Evolutionary conservation across 2,329 filamentous ascomycete species (phyloP), one percentile per base, ranked within the genome.

Genomic region (Colletotrichum destructivum): DNA sequence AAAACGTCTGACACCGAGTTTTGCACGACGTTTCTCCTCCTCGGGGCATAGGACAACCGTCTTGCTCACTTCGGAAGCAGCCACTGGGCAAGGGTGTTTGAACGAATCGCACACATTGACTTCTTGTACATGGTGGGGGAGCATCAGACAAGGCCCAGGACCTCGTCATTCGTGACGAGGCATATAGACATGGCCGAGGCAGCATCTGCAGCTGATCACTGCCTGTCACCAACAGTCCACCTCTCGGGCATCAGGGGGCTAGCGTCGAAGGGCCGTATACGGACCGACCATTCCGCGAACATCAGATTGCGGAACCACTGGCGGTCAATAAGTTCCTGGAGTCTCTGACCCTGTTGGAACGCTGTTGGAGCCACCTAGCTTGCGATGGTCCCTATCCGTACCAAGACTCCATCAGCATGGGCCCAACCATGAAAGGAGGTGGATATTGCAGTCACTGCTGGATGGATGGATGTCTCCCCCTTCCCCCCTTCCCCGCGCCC

Each of bases 201-300:
- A 64, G 68, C 49, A 73, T 68, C 73, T 74, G 71, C 71, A 74
- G 57, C 66, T 59, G 47, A 38, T 62, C 52, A 40, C 15, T 55
- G 38, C 44, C 62, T 64, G 46, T 74, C 73, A 74, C 71, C 73
- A 74, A 74, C 73, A 21, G 18, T 35, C 26, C 59, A 62, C 49
- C 12, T 23, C 38, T 38, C 40, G 60, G 54, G 57, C 57, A 62
- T 54, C 56, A 60, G 47, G 38, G n/a, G 40, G n/a, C 21, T 49
- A 42, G 52, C 21, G 38, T 62, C 52, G 23, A 60, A 52, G 52
- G 49, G 55, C 31, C 62, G 47, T 55, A 52, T 40, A 42, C 72
- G 72, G 72, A 74, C 66, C 62, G 72, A 70, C 44, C 21, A 21
- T 66, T 61, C 70, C 70, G 70, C 38, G n/a, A 46, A 42, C 26